Base-by-base conservation (phyloP, 225 moss, liverwort and hornwort species). In the Lunularia cruciata region DNA sequence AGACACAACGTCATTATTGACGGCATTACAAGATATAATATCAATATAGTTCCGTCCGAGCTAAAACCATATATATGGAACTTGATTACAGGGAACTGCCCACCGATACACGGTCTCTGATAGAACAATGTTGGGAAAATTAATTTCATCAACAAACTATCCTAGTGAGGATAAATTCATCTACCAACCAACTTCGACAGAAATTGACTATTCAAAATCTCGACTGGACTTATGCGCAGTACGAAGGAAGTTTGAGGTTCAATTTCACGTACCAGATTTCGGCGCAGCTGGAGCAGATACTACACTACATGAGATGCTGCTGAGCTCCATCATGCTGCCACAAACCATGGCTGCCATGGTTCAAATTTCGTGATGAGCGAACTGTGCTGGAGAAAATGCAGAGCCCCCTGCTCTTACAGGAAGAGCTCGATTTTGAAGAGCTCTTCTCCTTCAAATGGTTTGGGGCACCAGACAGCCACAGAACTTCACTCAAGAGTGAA, bases 321-420 rank as follows among this genome's bases (percentile, higher is more conserved):
- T 53, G 27, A 66, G 72, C 72, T 67, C 72, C 65, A 77, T 48
- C 33, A 57, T 34, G 53, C 51, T 72, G 72, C 59, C 57, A 16
- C 51, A 35, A 16, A 60, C 77, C 71, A 72, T 60, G 42, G 66
- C 67, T 66, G 66, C 71, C 30, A 16, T 57, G 13, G 20, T 46
- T 23, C 57, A 58, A 71, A 38, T 65, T 1, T 26, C 26, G 9
- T 9, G 20, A 27, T 0, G 16, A 57, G 47, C 48, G 22, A 5
- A 10, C 18, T 28, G 40, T 4, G 16, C n/a, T 4, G 23, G 48
- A 25, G 4, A 20, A 32, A 32, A 63, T 19, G 3, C 4, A 28
- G 14, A 30, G 58, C 26, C 18, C 23, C 22, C 47, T 27, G 16
- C 2, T 3, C 3, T 19, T 31, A n/a, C 19, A 23, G 19, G n/a